phyloP scores from a whole-genome alignment of 768 basidiomycete genomes.

The Leccinellum rugosiceps region DNA sequence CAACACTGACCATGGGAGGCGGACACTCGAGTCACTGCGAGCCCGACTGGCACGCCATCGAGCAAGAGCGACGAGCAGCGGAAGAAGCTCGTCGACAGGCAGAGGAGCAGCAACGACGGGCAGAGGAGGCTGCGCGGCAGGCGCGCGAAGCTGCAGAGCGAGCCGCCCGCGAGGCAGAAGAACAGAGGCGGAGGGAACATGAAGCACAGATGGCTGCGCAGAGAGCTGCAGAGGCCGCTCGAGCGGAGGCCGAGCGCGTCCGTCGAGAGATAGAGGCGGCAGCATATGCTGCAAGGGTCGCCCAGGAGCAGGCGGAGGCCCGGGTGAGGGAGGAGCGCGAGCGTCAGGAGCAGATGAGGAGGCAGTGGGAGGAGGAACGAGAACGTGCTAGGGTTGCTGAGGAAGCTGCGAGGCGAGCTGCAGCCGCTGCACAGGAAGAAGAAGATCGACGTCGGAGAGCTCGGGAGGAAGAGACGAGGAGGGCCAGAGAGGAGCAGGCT shows the following conservation, averaged over 20 bases:
- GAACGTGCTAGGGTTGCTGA: slow-evolving; percentile 14
- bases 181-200: slow-evolving; percentile 10
- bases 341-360: slow-evolving; percentile 15
- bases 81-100: slow-evolving; percentile 22
- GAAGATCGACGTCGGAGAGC: slow-evolving; percentile 21
- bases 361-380: slow-evolving; percentile 23
- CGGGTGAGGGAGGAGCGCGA: slow-evolving; percentile 23
- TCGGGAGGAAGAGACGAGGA: slow-evolving; percentile 19
- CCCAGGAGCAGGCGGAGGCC: slow-evolving; percentile 23
- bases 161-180: slow-evolving; percentile 22
- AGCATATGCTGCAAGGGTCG: slow-evolving; percentile 19
- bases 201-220: slow-evolving; percentile 20
- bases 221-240: slow-evolving; percentile 22
- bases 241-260: slow-evolving; percentile 22
- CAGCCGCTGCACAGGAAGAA: slow-evolving; percentile 23
- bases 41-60: slow-evolving; percentile 24
- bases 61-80: slow-evolving; percentile 12
- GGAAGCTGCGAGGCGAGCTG: slow-evolving; percentile 24
- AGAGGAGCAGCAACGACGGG: slow-evolving; percentile 16
- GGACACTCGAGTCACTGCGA: slow-evolving; percentile 23
- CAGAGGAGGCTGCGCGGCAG: slow-evolving; percentile 18
- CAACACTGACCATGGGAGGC: slow-evolving; percentile 26
- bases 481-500: slow-evolving; percentile 11
- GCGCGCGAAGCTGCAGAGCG: slow-evolving; percentile 23
- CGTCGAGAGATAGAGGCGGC: slow-evolving; percentile 23